Evolutionary conservation across 2,329 filamentous ascomycete genomes (phyloP), one percentile per base, ranked within the genome.

Genomic region (Botrytis aclada): DNA sequence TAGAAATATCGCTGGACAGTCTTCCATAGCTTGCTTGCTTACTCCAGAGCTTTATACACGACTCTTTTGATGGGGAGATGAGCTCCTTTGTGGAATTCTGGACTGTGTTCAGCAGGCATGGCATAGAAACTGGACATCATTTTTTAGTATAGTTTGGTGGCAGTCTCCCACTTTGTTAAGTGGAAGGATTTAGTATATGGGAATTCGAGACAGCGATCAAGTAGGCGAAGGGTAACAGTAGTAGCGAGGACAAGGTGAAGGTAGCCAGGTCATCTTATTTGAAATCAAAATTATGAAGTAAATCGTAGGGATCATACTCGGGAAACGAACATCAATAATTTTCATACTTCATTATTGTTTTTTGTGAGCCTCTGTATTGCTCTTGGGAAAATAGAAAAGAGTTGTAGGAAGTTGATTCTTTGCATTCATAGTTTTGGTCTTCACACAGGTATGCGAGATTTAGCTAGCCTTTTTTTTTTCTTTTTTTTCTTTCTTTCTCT

Each of bases 111-210:
- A 58, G 18, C n/a, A 0, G 29, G 54, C 8, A 1, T 32, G 29
- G 54, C 8, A 1, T 32, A 22, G 54, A 20, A 22, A 58, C 9
- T 22, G 0, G 54, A 0, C 16, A 20, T 22, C 18, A 5, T n/a
- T 32, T 20, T 56, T n/a, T n/a, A n/a, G 29, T 9, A 32, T 2
- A 25, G 0, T 56, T 32, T 1, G n/a, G 16, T 14, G 0, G 47
- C 22, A 25, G 5, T 5, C 14, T 1, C 12, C 12, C 25, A n/a
- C 1, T 5, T 6, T 14, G 12, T n/a, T 0, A 6, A 6, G n/a
- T 29, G 1, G 14, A 32, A 9, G 2, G 7, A 58, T 4, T 1
- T 20, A 1, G 16, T 32, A n/a, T n/a, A n/a, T n/a, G n/a, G 3
- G n/a, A 16, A 32, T 32, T 51, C 1, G 12, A 51, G 47, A 12